phyloP scores from a whole-genome alignment of 345 rosid genomes.

The Rhizophora mangle region DNA sequence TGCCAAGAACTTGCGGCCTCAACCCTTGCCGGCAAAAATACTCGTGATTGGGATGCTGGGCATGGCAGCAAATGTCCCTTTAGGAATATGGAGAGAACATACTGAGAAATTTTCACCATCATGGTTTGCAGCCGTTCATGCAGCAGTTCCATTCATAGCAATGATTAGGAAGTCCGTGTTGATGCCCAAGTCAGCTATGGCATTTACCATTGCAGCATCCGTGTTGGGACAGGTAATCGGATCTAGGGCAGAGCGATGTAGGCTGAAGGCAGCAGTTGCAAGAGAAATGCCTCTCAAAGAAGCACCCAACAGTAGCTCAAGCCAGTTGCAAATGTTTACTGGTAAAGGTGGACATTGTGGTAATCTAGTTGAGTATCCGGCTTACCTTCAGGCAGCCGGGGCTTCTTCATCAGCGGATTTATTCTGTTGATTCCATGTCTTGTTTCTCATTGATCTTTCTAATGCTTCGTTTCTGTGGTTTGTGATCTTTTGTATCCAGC shows the following conservation, averaged over 20 bases:
- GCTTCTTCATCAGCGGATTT: conserved; percentile 37
- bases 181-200: conserved; percentile 98
- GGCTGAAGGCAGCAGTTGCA: conserved; percentile 54
- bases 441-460: not conserved
- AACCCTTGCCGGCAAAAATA: conserved; percentile 74
- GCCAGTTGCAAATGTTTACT: conserved; percentile 19
- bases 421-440: conserved; percentile 31
- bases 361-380: conserved; percentile 32
- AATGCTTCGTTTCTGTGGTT: not conserved
- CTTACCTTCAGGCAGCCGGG: conserved; percentile 34
- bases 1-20: conserved; percentile 93
- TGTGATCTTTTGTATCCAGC: conserved; percentile 6
- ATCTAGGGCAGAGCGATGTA: conserved; percentile 87
- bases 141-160: conserved; percentile 91
- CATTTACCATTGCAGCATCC: conserved; percentile 85
- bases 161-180: conserved; percentile 83
- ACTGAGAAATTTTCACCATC: conserved; percentile 73
- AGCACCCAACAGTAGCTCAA: conserved; percentile 14
- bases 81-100: conserved; percentile 97
- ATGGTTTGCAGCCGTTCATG: conserved; percentile 92
- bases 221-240: conserved; percentile 90
- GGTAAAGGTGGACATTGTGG: conserved; percentile 34
- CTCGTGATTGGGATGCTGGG: conserved; percentile 84
- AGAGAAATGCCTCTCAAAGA: conserved; percentile 31
- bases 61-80: conserved; percentile 90